Conservation (phyloP, 2,329 filamentous ascomycete species). For the Calonectria leucothoes region DNA sequence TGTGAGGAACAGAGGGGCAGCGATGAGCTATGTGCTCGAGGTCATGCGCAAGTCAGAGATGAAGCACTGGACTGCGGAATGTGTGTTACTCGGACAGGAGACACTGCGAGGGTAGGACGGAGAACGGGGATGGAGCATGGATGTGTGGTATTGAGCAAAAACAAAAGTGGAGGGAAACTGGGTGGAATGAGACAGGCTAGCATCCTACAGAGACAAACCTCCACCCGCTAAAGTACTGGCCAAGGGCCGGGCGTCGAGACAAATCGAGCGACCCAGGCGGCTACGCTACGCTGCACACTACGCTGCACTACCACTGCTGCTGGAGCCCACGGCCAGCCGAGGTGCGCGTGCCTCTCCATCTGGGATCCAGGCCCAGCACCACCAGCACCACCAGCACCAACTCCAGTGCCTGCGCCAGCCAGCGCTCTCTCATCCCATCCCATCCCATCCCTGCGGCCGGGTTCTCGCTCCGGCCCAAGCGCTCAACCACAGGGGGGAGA, state of each 20-base stretch:
- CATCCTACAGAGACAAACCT: conserved; percentile 6
- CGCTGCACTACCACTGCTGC: conserved; percentile 13
- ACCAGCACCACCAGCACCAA: not conserved
- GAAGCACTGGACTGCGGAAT: conserved; percentile 8
- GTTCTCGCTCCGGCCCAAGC: not conserved
- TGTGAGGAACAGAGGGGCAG: conserved; percentile 14
- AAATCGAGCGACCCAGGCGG: conserved; percentile 22
- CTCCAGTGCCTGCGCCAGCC: not conserved
- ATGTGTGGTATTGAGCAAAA: conserved; percentile 5
- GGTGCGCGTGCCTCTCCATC: conserved; percentile 16
- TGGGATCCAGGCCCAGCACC: conserved; percentile 5
- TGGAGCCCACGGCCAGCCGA: conserved; percentile 4
- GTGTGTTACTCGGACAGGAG: conserved; percentile 6
- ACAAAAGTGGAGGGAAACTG: conserved; percentile 3
- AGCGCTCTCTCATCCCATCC: not conserved
- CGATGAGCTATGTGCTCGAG: conserved; percentile 23
- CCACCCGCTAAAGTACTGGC: not conserved
- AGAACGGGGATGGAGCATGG: conserved; percentile 18
- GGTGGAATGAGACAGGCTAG: conserved; percentile 1
- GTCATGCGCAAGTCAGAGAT: not conserved
- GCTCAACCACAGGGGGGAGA: not conserved
- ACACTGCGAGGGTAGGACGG: not conserved
- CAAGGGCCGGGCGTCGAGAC: conserved; percentile 20
- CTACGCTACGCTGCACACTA: conserved; percentile 21
- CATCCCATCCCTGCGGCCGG: not conserved